These are phyloP conservation scores for Zychaea mexicana DNA, from an alignment of 371 early-diverging fungal genomes.

Conservation along the genomic window DNA sequence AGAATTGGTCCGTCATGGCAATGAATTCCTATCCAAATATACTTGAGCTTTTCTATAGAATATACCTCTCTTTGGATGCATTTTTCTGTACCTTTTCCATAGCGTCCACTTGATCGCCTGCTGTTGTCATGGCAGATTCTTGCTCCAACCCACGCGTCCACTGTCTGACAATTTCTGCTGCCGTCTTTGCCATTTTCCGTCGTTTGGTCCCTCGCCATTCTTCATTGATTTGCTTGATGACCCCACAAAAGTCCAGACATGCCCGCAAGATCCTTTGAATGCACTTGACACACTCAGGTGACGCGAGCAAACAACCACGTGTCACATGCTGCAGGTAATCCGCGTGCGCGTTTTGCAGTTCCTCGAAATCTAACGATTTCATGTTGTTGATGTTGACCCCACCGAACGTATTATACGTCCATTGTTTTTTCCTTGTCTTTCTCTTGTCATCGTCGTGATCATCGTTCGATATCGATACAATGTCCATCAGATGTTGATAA, in stretches of 20 bases:
- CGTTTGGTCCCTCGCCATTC: constrained; percentile 28
- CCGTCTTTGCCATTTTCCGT: constrained; percentile 30
- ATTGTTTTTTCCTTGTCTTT: constrained; percentile 1
- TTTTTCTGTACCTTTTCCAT: constrained; percentile 30
- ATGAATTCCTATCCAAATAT: constrained; percentile 52
- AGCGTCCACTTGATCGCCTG: constrained; percentile 14
- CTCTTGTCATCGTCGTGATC: neutral
- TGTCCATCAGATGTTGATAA: constrained; percentile 27
- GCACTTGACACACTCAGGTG: constrained; percentile 30
- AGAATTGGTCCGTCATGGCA: constrained; percentile 50
- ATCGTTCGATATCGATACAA: constrained; percentile 9
- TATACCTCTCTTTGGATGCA: neutral
- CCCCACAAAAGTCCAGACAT: constrained; percentile 47
- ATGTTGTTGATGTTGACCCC: neutral
- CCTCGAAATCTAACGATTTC: constrained; percentile 52
- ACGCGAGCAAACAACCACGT: constrained; percentile 57
- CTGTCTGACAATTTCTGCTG: constrained; percentile 40
- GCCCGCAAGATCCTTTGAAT: constrained; percentile 34
- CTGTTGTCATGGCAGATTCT: neutral
- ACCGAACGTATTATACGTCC: neutral
- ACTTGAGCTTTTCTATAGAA: neutral
- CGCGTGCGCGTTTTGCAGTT: constrained; percentile 55
- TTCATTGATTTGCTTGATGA: constrained; percentile 34
- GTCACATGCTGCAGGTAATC: constrained; percentile 43
- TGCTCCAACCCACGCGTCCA: constrained; percentile 28